These are phyloP conservation scores for Aspergillus sp. DNA, from an alignment of 2,329 filamentous ascomycete species.

Conservation along the genomic window DNA sequence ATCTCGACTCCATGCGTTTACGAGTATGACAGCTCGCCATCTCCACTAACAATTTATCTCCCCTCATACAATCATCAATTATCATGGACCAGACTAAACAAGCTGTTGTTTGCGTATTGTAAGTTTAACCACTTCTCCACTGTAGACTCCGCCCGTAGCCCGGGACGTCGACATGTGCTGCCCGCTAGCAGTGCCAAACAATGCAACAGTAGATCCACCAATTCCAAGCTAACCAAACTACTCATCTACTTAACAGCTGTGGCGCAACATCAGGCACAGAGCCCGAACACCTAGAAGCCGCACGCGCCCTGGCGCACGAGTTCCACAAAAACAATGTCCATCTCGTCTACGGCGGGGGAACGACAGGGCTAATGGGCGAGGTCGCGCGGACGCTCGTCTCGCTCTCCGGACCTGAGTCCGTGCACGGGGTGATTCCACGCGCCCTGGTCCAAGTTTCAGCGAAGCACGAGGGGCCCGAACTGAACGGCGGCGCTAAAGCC, in stretches of 20 bases:
- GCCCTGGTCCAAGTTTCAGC: slow-evolving; percentile 69
- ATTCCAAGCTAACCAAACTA: too few species aligned
- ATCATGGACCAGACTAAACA: too few species aligned
- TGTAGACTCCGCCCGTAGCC: too few species aligned
- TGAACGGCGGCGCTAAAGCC: slow-evolving; percentile 31
- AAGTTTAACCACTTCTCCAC: too few species aligned
- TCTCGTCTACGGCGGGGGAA: slow-evolving; percentile 94
- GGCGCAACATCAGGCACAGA: slow-evolving; percentile 74
- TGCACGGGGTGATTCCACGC: slow-evolving; percentile 91
- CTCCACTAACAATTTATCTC: too few species aligned
- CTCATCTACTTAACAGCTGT: slow-evolving; percentile 56
- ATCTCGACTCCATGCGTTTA: too few species aligned
- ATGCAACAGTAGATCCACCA: too few species aligned
- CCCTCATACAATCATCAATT: too few species aligned
- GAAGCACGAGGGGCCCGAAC: slow-evolving; percentile 33
- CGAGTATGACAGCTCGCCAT: too few species aligned
- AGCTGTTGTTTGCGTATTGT: too few species aligned
- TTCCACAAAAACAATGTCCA: slow-evolving; percentile 76
- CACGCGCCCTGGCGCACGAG: slow-evolving; percentile 68
- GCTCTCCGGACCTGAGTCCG: slow-evolving; percentile 74
- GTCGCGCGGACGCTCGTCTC: slow-evolving; percentile 81
- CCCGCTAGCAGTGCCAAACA: too few species aligned
- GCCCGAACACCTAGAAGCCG: slow-evolving; percentile 74
- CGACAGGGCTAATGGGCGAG: slow-evolving; percentile 93
- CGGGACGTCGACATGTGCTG: too few species aligned